Base-by-base conservation (phyloP, 176 grass and related monocot species). In the Alloteropsis semialata region DNA sequence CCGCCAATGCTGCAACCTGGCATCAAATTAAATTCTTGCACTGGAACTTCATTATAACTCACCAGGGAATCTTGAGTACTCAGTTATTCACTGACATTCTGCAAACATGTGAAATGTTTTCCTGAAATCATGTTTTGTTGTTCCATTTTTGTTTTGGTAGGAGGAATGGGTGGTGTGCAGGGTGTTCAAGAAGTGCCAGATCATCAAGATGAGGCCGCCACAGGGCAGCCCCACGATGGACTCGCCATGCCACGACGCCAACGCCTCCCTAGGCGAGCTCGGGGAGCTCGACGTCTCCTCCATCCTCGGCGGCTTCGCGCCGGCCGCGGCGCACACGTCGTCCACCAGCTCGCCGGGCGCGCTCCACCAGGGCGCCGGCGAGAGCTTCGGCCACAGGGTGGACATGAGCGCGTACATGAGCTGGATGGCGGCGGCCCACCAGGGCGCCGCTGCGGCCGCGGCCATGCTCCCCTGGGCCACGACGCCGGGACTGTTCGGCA, bases 81-180 rank as follows among this genome's bases (percentile, higher is more conserved):
- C 5, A 21, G 5, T 43, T 16, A 28, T 16, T 17, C 5, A 21
- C 6, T 43, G 37, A 59, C 54, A 28, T 34, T 12, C 13, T 17
- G 33, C 58, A 64, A 21, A 44, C 5, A 65, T 65, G 28, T n/a
- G 28, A 36, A 49, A 43, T 44, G 5, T 18, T 16, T 16, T 56
- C 14, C 29, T 72, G 59, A n/a, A n/a, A 51, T 19, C 5, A 77
- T 32, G 9, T 5, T 16, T 43, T 15, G 14, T 10, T 1, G 2
- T 15, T 41, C 18, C 19, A 6, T 38, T 55, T 45, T 28, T 22
- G 16, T 37, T 82, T 19, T 69, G 10, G 24, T 72, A 94, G 89
- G 92, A 94, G 42, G 92, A 94, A 79, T 94, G 92, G 92, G 92
- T 94, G 50, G 92, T 94, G 28, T 94, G 92, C 73, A 82, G 92